phyloP scores from a whole-genome alignment of 176 grass and related monocot genomes.

The Tuctoria greenei region DNA sequence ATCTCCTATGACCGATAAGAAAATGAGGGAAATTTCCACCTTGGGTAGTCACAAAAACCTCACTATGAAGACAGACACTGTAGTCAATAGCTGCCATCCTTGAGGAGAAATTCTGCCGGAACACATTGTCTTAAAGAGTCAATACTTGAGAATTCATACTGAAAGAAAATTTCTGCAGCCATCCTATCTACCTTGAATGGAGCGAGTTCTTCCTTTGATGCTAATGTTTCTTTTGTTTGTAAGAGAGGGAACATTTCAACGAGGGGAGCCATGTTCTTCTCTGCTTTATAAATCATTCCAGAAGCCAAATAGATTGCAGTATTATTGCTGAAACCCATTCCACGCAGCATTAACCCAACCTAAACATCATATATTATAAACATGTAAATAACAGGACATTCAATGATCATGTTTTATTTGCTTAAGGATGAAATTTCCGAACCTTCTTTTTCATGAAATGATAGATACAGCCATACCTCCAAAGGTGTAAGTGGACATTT shows the following conservation, averaged over 20 bases:
- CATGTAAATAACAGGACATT: slow-evolving; percentile 1
- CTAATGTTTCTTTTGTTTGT: slow-evolving; percentile 93
- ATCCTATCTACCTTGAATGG: slow-evolving; percentile 70
- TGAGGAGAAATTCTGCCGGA: slow-evolving; percentile 88
- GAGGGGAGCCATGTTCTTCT: slow-evolving; percentile 93
- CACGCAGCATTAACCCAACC: slow-evolving; percentile 95
- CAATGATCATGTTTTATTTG: slow-evolving; percentile 5
- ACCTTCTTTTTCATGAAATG: slow-evolving; percentile 23
- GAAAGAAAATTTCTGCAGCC: not conserved
- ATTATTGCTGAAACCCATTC: slow-evolving; percentile 90
- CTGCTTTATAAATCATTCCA: slow-evolving; percentile 94
- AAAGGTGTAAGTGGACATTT: slow-evolving; percentile 99
- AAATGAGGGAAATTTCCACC: slow-evolving; percentile 98
- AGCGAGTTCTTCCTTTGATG: slow-evolving; percentile 79
- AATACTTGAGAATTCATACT: not conserved
- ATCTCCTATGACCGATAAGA: slow-evolving; percentile 87
- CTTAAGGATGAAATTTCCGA: slow-evolving; percentile 17
- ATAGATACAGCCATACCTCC: slow-evolving; percentile 59
- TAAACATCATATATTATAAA: slow-evolving; percentile 38
- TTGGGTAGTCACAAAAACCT: slow-evolving; percentile 97
- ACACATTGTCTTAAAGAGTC: slow-evolving; percentile 14
- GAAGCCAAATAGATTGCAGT: slow-evolving; percentile 97
- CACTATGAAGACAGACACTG: slow-evolving; percentile 81
- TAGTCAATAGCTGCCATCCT: slow-evolving; percentile 99
- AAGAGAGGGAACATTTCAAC: slow-evolving; percentile 98